phyloP scores from a whole-genome alignment of 1,139 yeast species.

The Pichia inconspicua region DNA sequence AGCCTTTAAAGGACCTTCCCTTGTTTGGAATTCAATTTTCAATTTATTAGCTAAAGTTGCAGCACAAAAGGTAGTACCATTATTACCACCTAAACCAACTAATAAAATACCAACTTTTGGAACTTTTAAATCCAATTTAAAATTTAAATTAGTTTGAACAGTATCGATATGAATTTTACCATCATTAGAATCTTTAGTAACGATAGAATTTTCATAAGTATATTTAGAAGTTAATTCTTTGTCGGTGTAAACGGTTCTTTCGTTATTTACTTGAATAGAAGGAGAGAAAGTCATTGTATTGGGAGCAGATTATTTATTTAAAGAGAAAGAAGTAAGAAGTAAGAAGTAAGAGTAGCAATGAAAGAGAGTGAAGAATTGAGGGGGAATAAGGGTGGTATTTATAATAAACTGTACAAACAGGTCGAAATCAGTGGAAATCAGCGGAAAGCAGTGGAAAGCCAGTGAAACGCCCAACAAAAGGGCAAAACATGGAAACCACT shows the following conservation, averaged over 20 bases:
- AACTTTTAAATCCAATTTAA: constrained; percentile 72
- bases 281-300: constrained; percentile 21
- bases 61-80: constrained; percentile 86
- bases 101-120: constrained; percentile 86
- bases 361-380: background rate
- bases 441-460: background rate
- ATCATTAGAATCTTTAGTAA: constrained; percentile 35
- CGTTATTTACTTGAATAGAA: constrained; percentile 54
- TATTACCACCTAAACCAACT: constrained; percentile 95
- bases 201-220: constrained; percentile 61
- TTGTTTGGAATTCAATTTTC: constrained; percentile 70
- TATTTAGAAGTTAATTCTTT: constrained; percentile 60
- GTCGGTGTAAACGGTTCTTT: constrained; percentile 51
- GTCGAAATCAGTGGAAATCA: background rate
- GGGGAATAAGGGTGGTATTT: background rate
- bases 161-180: constrained; percentile 64
- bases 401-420: background rate
- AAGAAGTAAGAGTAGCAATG: background rate
- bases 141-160: constrained; percentile 65
- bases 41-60: constrained; percentile 82
- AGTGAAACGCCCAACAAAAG: background rate
- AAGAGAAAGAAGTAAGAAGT: background rate
- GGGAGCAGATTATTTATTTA: background rate
- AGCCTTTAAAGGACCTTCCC: constrained; percentile 72
- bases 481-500: background rate